Evolutionary conservation across 352 stramenopile species (phyloP).

Genomic region (Globisporangium emineosum): DNA sequence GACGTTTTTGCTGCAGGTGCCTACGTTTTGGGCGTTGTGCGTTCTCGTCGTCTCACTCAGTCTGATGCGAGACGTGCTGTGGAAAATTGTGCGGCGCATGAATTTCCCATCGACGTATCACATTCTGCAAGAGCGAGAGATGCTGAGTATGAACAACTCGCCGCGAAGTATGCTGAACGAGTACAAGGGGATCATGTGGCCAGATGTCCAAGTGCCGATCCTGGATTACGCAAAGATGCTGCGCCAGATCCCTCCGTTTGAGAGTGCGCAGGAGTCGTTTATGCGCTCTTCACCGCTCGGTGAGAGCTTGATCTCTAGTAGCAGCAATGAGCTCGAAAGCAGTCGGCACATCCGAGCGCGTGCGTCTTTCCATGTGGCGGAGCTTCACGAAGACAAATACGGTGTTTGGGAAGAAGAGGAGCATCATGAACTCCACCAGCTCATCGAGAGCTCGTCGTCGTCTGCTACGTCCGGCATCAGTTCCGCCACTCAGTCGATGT

Average conservation of each 20-base stretch:
- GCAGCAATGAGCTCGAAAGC: constrained; percentile 15
- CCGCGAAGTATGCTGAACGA: constrained; percentile 50
- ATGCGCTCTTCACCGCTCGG: constrained; percentile 55
- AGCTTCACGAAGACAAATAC: constrained; percentile 14
- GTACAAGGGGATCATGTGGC: constrained; percentile 29
- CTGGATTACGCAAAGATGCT: constrained; percentile 55
- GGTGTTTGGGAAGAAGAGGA: constrained; percentile 10
- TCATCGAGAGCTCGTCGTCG: constrained; percentile 9
- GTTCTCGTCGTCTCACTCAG: constrained; percentile 57
- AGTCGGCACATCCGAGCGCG: constrained; percentile 47
- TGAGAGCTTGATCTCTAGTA: constrained; percentile 46
- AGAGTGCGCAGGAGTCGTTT: constrained; percentile 55
- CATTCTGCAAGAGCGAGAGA: constrained; percentile 75
- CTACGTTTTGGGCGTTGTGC: constrained; percentile 62
- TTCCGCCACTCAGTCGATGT: not conserved
- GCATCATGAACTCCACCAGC: constrained; percentile 7
- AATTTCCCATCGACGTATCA: constrained; percentile 68
- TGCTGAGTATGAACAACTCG: constrained; percentile 56
- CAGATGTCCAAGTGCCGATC: constrained; percentile 36
- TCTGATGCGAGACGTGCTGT: constrained; percentile 63
- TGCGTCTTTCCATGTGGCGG: constrained; percentile 46
- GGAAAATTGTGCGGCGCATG: constrained; percentile 70
- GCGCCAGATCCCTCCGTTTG: constrained; percentile 37
- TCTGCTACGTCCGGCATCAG: not conserved
- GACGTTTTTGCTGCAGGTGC: constrained; percentile 51